Base-by-base conservation (phyloP, 1,139 yeast species). In the Wickerhamomyces sp. region DNA sequence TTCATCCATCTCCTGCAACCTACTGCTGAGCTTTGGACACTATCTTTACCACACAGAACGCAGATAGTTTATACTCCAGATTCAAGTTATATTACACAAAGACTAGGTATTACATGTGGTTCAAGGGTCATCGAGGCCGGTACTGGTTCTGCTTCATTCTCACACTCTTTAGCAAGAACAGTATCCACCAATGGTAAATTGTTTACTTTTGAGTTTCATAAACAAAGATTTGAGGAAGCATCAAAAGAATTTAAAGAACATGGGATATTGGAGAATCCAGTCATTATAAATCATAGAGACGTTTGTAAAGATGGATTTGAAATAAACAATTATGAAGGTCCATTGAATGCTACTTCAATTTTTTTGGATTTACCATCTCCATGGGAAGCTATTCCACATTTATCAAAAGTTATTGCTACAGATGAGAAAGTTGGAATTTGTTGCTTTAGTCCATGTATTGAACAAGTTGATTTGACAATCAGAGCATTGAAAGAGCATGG, bases 1-100 rank as follows among this genome's bases (percentile, higher is more conserved):
- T 94, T 89, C 60, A 79, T 94, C 41, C 95, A 93, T 61, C 71
- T 93, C 31, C 67, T 94, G 41, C 91, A 86, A 48, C 98, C 99
- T 1, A 84, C 96, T 0, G 94, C 99, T 0, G 99, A 94, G 65
- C 69, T 93, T 34, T 94, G 99, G 99, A 86, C 97, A 0, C 63
- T 88, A 31, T 89, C 97, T 0, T 72, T 94, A 42, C 98, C 99
- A 1, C 99, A 94, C 63, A 76, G 99, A 64, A 94, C 99, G 0
- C 99, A 94, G 68, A 93, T 94, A 56, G 98, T 94, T 0, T 94
- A 94, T 63, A 87, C 97, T 0, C 96, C 96, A 9, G 99, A 94
- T 62, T 86, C 96, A 3, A 81, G 95, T 30, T 93, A 89, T 60
- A 90, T 94, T 47, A 77, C 86, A 53, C 96, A 91, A 63, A 69